Conservation (phyloP, 2,329 filamentous ascomycete genomes). For the Apiospora saccharicola region DNA sequence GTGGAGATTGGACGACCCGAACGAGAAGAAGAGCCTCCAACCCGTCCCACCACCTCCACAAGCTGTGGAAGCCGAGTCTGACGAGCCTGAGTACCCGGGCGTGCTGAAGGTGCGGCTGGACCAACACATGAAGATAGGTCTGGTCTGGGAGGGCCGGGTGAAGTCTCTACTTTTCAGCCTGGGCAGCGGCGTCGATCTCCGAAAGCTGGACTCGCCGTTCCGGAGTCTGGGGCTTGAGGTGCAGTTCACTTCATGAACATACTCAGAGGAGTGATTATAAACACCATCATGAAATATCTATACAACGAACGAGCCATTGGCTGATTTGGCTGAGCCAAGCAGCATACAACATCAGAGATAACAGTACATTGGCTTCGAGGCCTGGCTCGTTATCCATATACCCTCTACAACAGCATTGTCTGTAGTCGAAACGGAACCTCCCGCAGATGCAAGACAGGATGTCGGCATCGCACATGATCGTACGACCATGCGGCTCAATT, state of each 20-base stretch:
- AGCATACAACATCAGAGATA: not conserved
- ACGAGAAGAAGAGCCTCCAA: slow-evolving; percentile 45
- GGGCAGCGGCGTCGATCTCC: slow-evolving; percentile 84
- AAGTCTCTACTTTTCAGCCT: slow-evolving; percentile 94
- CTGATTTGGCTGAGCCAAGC: not conserved
- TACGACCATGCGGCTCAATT: slow-evolving; percentile 14
- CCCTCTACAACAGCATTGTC: not conserved
- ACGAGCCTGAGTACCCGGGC: slow-evolving; percentile 71
- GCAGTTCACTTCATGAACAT: slow-evolving; percentile 79
- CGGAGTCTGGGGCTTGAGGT: slow-evolving; percentile 79
- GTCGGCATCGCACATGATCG: slow-evolving; percentile 16
- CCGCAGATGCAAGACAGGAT: slow-evolving; percentile 11
- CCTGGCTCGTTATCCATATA: not conserved
- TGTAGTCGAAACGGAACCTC: not conserved
- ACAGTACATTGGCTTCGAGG: not conserved
- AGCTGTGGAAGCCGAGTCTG: slow-evolving; percentile 46
- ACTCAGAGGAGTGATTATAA: too few relatives aligned
- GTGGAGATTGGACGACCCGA: slow-evolving; percentile 53
- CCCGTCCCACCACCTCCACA: not conserved
- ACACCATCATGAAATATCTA: not conserved
- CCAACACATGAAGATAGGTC: slow-evolving; percentile 83
- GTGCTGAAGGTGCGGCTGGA: slow-evolving; percentile 91
- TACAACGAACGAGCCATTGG: not conserved
- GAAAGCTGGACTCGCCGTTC: slow-evolving; percentile 77
- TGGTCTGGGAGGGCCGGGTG: slow-evolving; percentile 91